These are phyloP conservation scores for Sclerotinia subarctica DNA, from an alignment of 2,329 filamentous ascomycete species.

Conservation along the genomic window DNA sequence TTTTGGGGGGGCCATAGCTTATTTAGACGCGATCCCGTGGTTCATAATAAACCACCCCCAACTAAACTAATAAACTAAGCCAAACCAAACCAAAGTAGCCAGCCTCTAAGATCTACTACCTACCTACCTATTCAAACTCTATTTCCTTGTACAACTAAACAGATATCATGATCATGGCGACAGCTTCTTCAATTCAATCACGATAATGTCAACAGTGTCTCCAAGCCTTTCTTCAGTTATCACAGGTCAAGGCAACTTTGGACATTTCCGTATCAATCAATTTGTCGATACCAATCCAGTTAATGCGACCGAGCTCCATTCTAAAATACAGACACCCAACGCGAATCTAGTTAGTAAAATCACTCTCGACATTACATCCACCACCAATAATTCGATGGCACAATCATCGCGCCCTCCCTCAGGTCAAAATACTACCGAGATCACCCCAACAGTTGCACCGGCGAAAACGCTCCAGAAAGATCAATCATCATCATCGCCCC, in stretches of 20 bases:
- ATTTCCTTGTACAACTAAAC: slow-evolving; percentile 19
- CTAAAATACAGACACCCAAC: slow-evolving; percentile 22
- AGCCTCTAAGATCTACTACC: not conserved
- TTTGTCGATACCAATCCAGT: slow-evolving; percentile 27
- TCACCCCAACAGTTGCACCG: slow-evolving; percentile 26
- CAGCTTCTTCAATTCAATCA: slow-evolving; percentile 23
- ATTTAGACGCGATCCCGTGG: slow-evolving; percentile 19
- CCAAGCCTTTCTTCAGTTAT: slow-evolving; percentile 27
- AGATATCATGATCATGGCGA: slow-evolving; percentile 34
- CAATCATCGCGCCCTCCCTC: slow-evolving; percentile 32
- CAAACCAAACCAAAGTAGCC: not conserved
- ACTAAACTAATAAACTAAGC: not conserved
- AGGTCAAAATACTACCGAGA: slow-evolving; percentile 28
- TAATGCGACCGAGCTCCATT: slow-evolving; percentile 22
- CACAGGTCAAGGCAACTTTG: slow-evolving; percentile 19
- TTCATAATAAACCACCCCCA: not conserved
- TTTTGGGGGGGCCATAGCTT: slow-evolving; percentile 13
- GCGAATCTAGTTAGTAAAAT: slow-evolving; percentile 17
- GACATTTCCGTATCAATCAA: slow-evolving; percentile 26
- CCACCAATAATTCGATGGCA: slow-evolving; percentile 16
- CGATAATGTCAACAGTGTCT: slow-evolving; percentile 35
- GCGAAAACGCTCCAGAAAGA: slow-evolving; percentile 27
- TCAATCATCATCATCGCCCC: slow-evolving; percentile 27
- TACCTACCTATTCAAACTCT: not conserved
- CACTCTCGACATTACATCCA: slow-evolving; percentile 14